Evolutionary conservation across 2,329 filamentous ascomycete species (phyloP), one percentile per base, ranked within the genome.

Genomic region (Bipolaris victoriae): DNA sequence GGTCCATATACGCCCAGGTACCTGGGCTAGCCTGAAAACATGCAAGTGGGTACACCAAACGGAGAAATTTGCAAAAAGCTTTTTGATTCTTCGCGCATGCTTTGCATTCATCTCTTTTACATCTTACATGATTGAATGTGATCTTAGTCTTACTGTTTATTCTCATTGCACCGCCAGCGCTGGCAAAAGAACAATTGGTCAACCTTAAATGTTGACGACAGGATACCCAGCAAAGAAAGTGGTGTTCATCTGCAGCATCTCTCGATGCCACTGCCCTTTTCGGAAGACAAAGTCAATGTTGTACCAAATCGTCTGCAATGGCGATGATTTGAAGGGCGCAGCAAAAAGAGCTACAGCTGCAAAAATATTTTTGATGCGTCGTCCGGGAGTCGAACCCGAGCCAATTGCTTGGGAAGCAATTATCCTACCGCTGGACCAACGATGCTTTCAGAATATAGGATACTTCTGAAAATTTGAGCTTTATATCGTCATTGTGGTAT

Each of bases 401-500:
- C 40, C 40, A 44, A 44, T 44, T 44, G 40, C 40, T 44, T 44
- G 40, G 40, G 26, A 44, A 22, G 40, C 40, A 44, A 44, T 44
- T 44, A 44, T 44, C 40, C 40, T 44, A 44, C 40, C 40, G 40
- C 22, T 44, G 40, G 40, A 44, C 40, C 40, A 44, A 44, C 18
- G 26, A 44, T 44, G 40, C 40, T 44, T 44, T 26, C 5, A 24
- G 22, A 24, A 24, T 24, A 24, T 24, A 24, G 6, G 3, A 24
- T 24, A 3, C 3, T 24, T 24, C 6, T 24, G 22, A 16, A 24
- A 24, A 24, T 24, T 24, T 24, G 6, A 24, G 1, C 6, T 2
- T 3, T 24, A 24, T 24, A 24, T 24, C 3, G 22, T 24, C 22
- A 6, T 24, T 24, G 3, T 24, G 22, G 3, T 24, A 24, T 6